These are phyloP conservation scores for Cutaneotrichosporon sp. DNA, from an alignment of 1,284 basidiomycete species.

Conservation along the genomic window DNA sequence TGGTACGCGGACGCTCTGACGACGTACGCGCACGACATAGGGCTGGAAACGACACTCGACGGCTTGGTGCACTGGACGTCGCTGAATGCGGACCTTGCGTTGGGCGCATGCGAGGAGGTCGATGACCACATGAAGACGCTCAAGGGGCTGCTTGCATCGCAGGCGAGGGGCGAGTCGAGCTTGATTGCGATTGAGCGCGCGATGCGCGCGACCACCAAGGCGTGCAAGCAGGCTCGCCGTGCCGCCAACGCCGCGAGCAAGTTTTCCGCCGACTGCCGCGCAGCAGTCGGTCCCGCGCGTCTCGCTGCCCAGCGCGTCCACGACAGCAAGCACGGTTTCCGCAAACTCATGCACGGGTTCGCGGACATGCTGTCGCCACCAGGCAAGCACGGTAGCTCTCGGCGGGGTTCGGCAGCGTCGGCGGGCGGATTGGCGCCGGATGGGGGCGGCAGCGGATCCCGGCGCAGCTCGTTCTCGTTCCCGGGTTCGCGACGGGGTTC, in stretches of 20 bases:
- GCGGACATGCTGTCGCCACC: background rate
- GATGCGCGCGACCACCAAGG: background rate
- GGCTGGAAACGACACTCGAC: background rate
- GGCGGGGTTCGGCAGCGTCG: no score
- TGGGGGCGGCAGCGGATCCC: no score
- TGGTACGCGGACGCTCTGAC: constrained; percentile 4
- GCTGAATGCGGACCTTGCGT: background rate
- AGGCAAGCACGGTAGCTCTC: background rate
- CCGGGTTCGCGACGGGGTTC: background rate
- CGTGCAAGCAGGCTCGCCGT: background rate
- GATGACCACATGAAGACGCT: background rate
- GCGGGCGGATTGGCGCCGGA: no score
- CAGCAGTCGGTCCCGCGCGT: background rate
- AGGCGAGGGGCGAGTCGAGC: background rate
- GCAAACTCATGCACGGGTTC: background rate
- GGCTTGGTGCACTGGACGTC: constrained; percentile 4
- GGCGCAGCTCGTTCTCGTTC: background rate
- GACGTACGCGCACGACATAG: constrained; percentile 1
- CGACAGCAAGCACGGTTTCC: background rate
- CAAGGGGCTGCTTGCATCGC: background rate
- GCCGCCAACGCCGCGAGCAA: background rate
- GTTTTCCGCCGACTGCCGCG: constrained; percentile 2
- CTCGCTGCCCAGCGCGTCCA: no score
- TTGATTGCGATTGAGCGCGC: background rate
- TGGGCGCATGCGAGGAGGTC: background rate